phyloP scores from a whole-genome alignment of 129 eudicot genomes.

The Tagetes patula region DNA sequence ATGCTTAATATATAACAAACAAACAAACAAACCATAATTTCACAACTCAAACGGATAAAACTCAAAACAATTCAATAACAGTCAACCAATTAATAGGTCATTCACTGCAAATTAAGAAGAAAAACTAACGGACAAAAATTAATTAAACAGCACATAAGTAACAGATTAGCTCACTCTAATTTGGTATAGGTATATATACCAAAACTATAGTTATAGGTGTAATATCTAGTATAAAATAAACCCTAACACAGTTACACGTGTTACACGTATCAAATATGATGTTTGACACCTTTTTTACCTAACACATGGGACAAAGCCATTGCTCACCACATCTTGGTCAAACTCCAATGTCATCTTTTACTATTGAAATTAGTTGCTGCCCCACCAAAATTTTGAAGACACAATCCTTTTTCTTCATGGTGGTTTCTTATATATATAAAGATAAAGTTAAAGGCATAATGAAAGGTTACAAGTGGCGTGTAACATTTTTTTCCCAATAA shows the following conservation, averaged over 20 bases:
- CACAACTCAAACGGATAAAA: neutral
- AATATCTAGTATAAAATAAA: slow-evolving; percentile 23
- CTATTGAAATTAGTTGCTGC: slow-evolving; percentile 23
- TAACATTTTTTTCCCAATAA: slow-evolving; percentile 10
- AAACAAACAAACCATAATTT: neutral
- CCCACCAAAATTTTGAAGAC: slow-evolving; percentile 35
- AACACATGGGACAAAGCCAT: slow-evolving; percentile 33
- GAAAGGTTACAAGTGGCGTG: slow-evolving; percentile 27
- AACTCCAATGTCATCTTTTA: slow-evolving; percentile 25
- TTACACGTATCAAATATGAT: too few species aligned
- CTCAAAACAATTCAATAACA: neutral
- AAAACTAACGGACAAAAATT: neutral
- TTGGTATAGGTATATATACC: too few species aligned
- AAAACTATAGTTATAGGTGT: neutral
- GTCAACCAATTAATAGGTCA: neutral
- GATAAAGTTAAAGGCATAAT: slow-evolving; percentile 19
- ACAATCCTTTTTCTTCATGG: slow-evolving; percentile 25
- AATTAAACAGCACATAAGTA: neutral
- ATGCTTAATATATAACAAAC: too few species aligned
- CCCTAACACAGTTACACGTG: too few species aligned
- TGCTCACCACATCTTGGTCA: slow-evolving; percentile 39
- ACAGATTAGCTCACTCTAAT: slow-evolving; percentile 57
- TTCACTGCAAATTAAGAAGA: neutral
- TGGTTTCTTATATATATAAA: too few species aligned
- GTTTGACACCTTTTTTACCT: slow-evolving; percentile 38